Base-by-base conservation (phyloP, 495 filamentous ascomycete species). In the Rhypophila decipiens region DNA sequence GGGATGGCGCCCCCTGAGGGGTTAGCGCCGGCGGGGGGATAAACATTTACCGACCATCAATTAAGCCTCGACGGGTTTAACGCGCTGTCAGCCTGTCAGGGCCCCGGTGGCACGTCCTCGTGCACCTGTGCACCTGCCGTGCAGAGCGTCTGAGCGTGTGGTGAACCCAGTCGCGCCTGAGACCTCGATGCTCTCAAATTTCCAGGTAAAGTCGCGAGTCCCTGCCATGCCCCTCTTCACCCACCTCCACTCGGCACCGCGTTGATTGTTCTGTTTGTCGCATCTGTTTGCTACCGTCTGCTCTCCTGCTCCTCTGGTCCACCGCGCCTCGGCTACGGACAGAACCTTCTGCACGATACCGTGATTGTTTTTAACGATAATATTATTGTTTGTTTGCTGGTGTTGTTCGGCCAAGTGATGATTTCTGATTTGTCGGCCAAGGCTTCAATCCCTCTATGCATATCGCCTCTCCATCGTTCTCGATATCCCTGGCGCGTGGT, bases 21-120 rank as follows among this genome's bases (percentile, higher is more conserved):
- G 35, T 9, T 37, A 5, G 47, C 47, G 49, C 51, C 42, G 49
- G 47, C 52, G 49, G 56, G 44, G 33, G 47, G 43, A 59, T 50
- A 48, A 59, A 47, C n/a, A n/a, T n/a, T n/a, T n/a, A n/a, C n/a
- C n/a, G n/a, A n/a, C n/a, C n/a, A n/a, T n/a, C n/a, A n/a, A 17
- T 20, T 35, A 21, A 24, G 2, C 52, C 49, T 24, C 24, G 35
- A 23, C 2, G 2, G 20, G 24, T 33, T 27, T 18, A 31, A 31
- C 38, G 38, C 15, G 10, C 20, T 11, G 19, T 18, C 27, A 35
- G 35, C 49, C 31, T 29, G 23, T 46, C 43, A 49, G 33, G 46
- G 43, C 52, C 47, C 58, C 46, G 43, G 20, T 36, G 31, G 18
- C 35, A 45, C n/a, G n/a, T n/a, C n/a, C n/a, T 44, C 48, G 40